Percentiles rank a stretch among this genome's conserved stretches.
phyloP scores from a whole-genome alignment of 345 rosid genomes.

The Salix suchowensis region DNA sequence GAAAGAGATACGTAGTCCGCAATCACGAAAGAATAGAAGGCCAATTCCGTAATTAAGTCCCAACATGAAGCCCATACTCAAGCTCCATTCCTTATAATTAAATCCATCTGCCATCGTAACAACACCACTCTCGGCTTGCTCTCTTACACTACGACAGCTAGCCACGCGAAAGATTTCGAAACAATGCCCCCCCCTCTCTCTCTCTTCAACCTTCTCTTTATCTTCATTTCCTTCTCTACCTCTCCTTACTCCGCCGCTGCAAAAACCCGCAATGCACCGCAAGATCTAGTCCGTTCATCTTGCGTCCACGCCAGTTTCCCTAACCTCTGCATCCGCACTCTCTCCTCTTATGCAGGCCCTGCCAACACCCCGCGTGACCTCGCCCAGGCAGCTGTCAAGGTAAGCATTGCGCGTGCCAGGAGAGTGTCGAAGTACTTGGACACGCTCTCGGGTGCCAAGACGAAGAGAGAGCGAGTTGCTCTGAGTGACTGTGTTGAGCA shows the following conservation, averaged over 20 bases:
- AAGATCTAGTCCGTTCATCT: slow-evolving; percentile 56
- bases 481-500: slow-evolving; percentile 71
- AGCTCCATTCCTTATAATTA: background rate
- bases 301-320: slow-evolving; percentile 80
- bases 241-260: slow-evolving; percentile 13
- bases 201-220: slow-evolving; percentile 13
- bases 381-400: slow-evolving; percentile 67
- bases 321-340: slow-evolving; percentile 56
- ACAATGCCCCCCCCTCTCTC: slow-evolving; percentile 7
- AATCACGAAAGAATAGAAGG: background rate
- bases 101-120: background rate
- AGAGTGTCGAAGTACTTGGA: slow-evolving; percentile 32
- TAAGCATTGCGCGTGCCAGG: slow-evolving; percentile 50
- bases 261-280: background rate
- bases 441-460: slow-evolving; percentile 3
- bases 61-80: background rate
- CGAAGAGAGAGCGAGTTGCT: slow-evolving; percentile 44
- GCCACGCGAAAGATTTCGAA: background rate
- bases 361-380: slow-evolving; percentile 56
- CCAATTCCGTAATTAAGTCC: background rate
- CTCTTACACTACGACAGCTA: background rate
- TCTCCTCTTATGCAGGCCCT: slow-evolving; percentile 62
- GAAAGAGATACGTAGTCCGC: no score
- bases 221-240: slow-evolving; percentile 14
- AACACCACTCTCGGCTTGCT: background rate